Evolutionary conservation across 1,139 yeast species (phyloP), one percentile per base, ranked within the genome.

Genomic region (Taphrina confusa): DNA sequence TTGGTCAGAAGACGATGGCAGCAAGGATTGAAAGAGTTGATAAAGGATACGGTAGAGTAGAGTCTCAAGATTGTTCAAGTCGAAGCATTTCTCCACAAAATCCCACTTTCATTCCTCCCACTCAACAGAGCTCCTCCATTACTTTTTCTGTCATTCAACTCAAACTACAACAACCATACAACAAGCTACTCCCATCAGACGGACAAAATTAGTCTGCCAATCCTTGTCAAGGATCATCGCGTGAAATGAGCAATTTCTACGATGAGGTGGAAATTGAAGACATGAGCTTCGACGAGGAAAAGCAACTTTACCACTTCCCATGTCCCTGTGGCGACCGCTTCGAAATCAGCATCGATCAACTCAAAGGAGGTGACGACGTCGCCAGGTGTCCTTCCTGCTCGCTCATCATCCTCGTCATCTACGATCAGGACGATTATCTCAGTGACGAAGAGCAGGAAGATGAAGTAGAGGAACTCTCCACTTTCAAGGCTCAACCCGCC

Each of bases 331-430:
- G 98, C 28, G 99, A 94, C 73, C 78, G 84, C 69, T 92, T 92
- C 74, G 95, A 94, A 71, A 87, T 92, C 45, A 78, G 82, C 33
- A 78, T 92, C 58, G 62, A 54, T 68, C 98, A 94, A 70, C 77
- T 94, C 72, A 77, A 79, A 64, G 97, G 90, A 67, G 98, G 97
- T 4, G 71, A 72, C 67, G 92, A 89, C 65, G 83, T 90, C 52
- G 99, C 98, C 0, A 94, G 91, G 20, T 92, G 99, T 73, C 98
- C 98, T 22, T 85, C 94, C 61, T 92, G 99, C 74, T 88, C 96
- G 36, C 76, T 92, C 61, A 90, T 89, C 92, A 92, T 91, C 46
- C 85, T 85, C 70, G 95, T 94, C 46, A 86, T 92, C 4, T 94
- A 84, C 71, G 98, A 94, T 28, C 60, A 57, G 25, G 64, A 59